A percentile compares a stretch with the other conserved stretches of the same genome.
Evolutionary conservation across 139 green algal genomes (phyloP).

Genomic region (Chlamydomonas sphaeroides): DNA sequence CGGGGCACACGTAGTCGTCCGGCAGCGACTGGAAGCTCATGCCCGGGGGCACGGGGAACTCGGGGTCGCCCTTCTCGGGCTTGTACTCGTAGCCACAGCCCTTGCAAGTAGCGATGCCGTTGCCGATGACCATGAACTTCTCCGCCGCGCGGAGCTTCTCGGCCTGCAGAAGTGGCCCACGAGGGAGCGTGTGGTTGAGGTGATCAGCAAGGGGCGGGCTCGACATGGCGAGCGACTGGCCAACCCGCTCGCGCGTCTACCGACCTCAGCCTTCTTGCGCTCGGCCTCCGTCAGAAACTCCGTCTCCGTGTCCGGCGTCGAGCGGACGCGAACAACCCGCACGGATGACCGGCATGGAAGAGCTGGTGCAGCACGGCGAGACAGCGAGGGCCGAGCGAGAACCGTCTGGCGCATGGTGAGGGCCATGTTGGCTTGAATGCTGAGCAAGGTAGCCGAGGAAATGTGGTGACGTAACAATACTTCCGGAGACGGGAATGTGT

Average conservation of each 20-base stretch:
- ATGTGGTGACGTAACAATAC: no score
- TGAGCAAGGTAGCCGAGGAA: no score
- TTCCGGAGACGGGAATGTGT: no score
- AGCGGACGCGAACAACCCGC: background rate
- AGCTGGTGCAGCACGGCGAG: no score
- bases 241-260: no score
- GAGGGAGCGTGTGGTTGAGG: background rate
- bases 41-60: conserved; percentile 87
- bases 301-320: conserved; percentile 11
- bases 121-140: conserved; percentile 92
- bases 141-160: conserved; percentile 85
- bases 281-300: conserved; percentile 26
- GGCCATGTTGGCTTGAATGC: no score
- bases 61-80: conserved; percentile 83
- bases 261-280: conserved; percentile 28
- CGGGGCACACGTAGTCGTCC: conserved; percentile 92
- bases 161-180: conserved; percentile 60
- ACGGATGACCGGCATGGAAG: no score
- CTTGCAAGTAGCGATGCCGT: conserved; percentile 78
- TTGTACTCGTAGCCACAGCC: conserved; percentile 84
- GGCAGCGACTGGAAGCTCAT: conserved; percentile 84
- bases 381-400: no score
- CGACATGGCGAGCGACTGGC: no score
- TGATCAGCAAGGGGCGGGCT: no score
- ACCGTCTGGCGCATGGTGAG: no score